Conservation (phyloP, 495 filamentous ascomycete species). For the Tuber melanosporum region DNA sequence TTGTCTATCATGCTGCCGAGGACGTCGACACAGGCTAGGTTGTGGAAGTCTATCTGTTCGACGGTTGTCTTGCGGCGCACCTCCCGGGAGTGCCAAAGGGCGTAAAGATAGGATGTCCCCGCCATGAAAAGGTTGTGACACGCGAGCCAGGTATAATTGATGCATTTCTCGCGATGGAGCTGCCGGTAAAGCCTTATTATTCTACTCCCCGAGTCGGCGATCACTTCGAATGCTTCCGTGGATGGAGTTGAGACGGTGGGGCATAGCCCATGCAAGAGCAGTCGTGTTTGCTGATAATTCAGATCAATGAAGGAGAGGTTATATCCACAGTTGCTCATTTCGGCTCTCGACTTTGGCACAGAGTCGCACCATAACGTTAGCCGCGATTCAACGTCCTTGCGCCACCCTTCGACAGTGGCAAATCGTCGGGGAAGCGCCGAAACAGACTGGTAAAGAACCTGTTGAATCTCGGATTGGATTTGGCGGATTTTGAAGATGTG, state of each 20-base stretch:
- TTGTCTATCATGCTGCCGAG: conserved; percentile 50
- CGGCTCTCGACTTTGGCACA: conserved; percentile 31
- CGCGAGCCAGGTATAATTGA: conserved; percentile 54
- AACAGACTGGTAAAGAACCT: conserved; percentile 48
- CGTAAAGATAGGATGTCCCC: conserved; percentile 49
- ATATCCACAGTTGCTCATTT: conserved; percentile 45
- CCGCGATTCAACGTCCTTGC: conserved; percentile 50
- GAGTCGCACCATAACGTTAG: conserved; percentile 33
- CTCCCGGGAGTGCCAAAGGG: conserved; percentile 45
- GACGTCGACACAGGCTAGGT: conserved; percentile 48
- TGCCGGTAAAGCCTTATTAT: conserved; percentile 51
- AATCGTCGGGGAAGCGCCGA: conserved; percentile 43
- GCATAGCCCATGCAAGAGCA: conserved; percentile 51
- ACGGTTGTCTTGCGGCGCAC: conserved; percentile 48
- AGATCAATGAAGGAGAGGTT: conserved; percentile 49
- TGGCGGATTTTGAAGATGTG: conserved; percentile 50
- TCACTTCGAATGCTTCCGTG: conserved; percentile 46
- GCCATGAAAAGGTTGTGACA: conserved; percentile 52
- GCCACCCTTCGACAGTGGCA: conserved; percentile 45
- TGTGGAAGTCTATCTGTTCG: conserved; percentile 48
- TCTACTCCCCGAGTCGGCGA: conserved; percentile 49
- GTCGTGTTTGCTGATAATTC: conserved; percentile 50
- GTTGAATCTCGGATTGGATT: conserved; percentile 43
- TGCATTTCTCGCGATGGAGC: conserved; percentile 48
- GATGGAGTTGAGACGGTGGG: conserved; percentile 49